Base-by-base conservation (phyloP, 768 basidiomycete species). In the Boletus pseudopeckii region DNA sequence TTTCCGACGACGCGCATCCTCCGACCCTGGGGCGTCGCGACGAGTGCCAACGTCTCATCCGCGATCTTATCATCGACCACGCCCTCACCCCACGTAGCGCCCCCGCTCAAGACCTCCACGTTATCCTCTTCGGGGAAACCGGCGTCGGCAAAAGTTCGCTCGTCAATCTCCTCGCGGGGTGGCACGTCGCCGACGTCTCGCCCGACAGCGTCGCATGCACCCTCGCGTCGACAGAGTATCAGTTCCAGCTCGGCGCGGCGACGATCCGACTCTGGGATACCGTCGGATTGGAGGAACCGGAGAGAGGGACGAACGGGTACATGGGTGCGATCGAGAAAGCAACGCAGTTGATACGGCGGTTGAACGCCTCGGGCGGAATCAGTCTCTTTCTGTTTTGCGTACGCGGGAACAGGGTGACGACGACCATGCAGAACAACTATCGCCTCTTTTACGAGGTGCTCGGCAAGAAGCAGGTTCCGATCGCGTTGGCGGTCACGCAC, bases 91-190 rank as follows among this genome's bases (percentile, higher is more conserved):
- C 64, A 8, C 65, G 62, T 4, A 53, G 47, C 26, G 45, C 36
- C 11, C 57, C 64, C 37, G 3, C 54, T 0, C 59, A 62, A 39
- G 63, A 67, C 48, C 37, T 65, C 14, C 64, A 73, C 42, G 45
- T 77, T 44, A 60, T 77, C 18, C 49, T 78, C 18, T 78, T 77
- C 44, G 76, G 77, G 0, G 73, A 77, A 48, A 67, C 72, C 0
- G 76, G 76, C 17, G 53, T 61, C n/a, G 68, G 68, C 5, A 69
- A 69, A 42, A 70, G 68, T 28, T 72, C 70, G 10, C 57, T 69
- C 33, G 58, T 69, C 45, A 78, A 78, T 43, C 70, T 79, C 62
- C 56, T 79, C 41, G 60, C 64, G 6, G 69, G 64, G 55, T 72
- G 53, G 61, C 69, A 50, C 15, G 49, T 68, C 30, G 66, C 68